These are phyloP conservation scores for Zasmidium angulare DNA, from an alignment of 2,329 filamentous ascomycete genomes.

Conservation along the genomic window DNA sequence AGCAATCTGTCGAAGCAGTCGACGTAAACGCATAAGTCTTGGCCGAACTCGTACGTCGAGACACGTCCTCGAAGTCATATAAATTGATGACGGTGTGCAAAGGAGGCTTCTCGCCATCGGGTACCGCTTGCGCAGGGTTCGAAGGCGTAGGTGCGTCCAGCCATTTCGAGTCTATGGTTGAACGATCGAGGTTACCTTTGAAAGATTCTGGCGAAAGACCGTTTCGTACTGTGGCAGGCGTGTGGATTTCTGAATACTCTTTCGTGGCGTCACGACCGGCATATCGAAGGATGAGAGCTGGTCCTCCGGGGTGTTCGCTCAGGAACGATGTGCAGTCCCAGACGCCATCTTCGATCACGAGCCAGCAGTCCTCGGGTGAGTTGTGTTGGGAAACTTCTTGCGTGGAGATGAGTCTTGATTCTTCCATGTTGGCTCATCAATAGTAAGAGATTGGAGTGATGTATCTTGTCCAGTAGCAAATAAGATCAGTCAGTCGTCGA, in stretches of 20 bases:
- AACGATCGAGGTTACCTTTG: constrained; percentile 34
- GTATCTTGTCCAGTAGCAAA: too few relatives aligned
- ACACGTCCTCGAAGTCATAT: constrained; percentile 26
- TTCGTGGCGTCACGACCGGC: constrained; percentile 56
- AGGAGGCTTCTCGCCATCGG: constrained; percentile 41
- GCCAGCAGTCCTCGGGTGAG: constrained; percentile 50
- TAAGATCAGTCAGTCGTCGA: too few relatives aligned
- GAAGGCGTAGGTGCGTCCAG: constrained; percentile 1
- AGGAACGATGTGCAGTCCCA: constrained; percentile 67
- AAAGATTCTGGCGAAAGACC: constrained; percentile 43
- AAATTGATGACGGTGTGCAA: constrained; percentile 46
- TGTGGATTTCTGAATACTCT: constrained; percentile 55
- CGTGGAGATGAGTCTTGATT: constrained; percentile 14
- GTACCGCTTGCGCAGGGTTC: constrained; percentile 15
- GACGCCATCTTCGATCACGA: constrained; percentile 64
- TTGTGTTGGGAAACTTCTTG: constrained; percentile 24
- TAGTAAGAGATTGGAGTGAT: not conserved
- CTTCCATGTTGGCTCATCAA: constrained; percentile 12
- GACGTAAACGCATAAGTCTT: constrained; percentile 29
- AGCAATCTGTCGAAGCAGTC: constrained; percentile 26
- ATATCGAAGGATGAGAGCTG: constrained; percentile 50
- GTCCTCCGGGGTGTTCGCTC: constrained; percentile 58
- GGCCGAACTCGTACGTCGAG: constrained; percentile 17
- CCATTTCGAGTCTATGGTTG: constrained; percentile 23
- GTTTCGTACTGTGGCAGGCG: constrained; percentile 39